Percentiles rank a stretch among this genome's conserved stretches.
These are phyloP conservation scores for Curvularia hawaiiensis DNA, from an alignment of 2,329 filamentous ascomycete genomes.

Conservation along the genomic window DNA sequence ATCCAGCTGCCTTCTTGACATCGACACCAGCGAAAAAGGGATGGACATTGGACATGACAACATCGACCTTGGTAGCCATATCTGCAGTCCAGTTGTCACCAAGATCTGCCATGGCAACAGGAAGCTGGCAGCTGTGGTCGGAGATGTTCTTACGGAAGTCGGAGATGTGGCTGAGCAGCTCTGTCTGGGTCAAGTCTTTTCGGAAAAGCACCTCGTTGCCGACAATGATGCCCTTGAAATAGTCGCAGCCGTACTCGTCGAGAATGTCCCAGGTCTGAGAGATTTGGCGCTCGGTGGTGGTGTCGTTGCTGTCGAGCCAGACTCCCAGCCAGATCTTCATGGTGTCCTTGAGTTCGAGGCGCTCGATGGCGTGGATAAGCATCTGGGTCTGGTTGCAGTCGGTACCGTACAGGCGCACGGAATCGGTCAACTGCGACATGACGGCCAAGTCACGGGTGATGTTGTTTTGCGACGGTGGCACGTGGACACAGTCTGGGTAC, in stretches of 20 bases:
- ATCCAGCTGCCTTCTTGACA: constrained; percentile 70
- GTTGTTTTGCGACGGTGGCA: constrained; percentile 90
- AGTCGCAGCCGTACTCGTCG: constrained; percentile 60
- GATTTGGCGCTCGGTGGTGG: constrained; percentile 83
- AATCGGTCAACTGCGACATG: constrained; percentile 86
- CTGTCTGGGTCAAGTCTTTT: constrained; percentile 67
- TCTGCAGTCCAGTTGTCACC: constrained; percentile 82
- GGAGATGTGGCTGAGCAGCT: constrained; percentile 68
- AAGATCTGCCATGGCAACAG: constrained; percentile 85
- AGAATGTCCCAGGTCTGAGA: constrained; percentile 84
- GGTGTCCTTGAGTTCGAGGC: constrained; percentile 68
- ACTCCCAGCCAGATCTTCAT: constrained; percentile 95
- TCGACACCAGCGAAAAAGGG: constrained; percentile 88
- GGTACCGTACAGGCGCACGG: constrained; percentile 87
- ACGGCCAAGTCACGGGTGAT: constrained; percentile 90
- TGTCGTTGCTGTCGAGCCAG: constrained; percentile 84
- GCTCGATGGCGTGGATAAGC: constrained; percentile 81
- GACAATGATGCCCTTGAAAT: constrained; percentile 66
- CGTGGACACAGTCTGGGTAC: constrained; percentile 79
- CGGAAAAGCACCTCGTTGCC: constrained; percentile 69
- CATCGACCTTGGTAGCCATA: constrained; percentile 75
- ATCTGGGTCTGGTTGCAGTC: constrained; percentile 98
- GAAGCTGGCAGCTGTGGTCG: constrained; percentile 68
- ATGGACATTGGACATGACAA: constrained; percentile 96
- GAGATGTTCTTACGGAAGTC: constrained; percentile 73